Percentiles rank a stretch among this genome's conserved stretches.
These are phyloP conservation scores for Clarireedia sp. DNA, from an alignment of 2,329 filamentous ascomycete genomes.

Conservation along the genomic window DNA sequence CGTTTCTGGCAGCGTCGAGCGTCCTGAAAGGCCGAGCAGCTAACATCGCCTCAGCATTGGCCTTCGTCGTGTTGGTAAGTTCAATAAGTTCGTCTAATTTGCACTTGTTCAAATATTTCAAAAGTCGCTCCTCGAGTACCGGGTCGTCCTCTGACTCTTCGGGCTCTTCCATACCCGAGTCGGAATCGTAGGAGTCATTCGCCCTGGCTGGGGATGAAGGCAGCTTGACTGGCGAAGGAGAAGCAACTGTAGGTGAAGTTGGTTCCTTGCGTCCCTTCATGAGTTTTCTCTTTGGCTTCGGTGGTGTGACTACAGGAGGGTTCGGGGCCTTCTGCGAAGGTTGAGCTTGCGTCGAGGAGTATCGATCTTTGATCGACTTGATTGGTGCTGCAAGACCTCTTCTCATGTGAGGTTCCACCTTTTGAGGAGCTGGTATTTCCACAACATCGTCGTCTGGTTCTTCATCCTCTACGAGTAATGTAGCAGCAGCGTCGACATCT, in stretches of 20 bases:
- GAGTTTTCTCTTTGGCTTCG: constrained; percentile 28
- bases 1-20: constrained; percentile 56
- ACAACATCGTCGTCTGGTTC: constrained; percentile 30
- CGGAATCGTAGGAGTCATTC: constrained; percentile 25
- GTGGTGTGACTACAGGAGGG: constrained; percentile 15
- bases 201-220: constrained; percentile 13
- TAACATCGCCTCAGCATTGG: constrained; percentile 61
- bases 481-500: constrained; percentile 47
- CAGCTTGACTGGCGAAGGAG: constrained; percentile 19
- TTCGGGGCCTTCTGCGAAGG: constrained; percentile 19
- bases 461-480: constrained; percentile 31
- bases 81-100: constrained; percentile 69
- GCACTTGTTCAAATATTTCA: constrained; percentile 79
- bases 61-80: constrained; percentile 66
- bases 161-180: constrained; percentile 25
- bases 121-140: constrained; percentile 46
- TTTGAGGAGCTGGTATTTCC: constrained; percentile 17
- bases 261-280: constrained; percentile 27
- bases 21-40: constrained; percentile 65
- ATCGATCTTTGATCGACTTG: constrained; percentile 51
- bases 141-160: constrained; percentile 32
- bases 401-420: constrained; percentile 41
- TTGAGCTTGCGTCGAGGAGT: constrained; percentile 39
- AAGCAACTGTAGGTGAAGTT: constrained; percentile 18
- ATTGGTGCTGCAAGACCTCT: constrained; percentile 46